Evolutionary conservation across 1,284 basidiomycete species (phyloP), one percentile per base, ranked within the genome.

Genomic region (Tilletia setariae): DNA sequence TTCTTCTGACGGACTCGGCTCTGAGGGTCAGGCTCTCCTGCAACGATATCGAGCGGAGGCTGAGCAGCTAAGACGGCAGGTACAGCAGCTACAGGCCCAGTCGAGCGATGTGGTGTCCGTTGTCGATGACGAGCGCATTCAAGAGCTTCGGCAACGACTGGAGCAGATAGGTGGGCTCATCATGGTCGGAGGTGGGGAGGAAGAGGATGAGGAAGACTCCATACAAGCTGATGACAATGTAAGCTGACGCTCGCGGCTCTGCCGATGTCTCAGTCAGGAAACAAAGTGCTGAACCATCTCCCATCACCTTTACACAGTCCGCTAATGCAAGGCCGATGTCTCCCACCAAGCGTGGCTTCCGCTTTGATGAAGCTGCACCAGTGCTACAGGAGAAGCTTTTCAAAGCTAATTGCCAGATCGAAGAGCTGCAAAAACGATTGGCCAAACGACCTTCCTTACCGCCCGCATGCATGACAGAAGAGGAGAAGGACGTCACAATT

Each of bases 341-440:
- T 2, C 76, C 78, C 1, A 63, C 68, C 23, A 79, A 78, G 64
- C 63, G 68, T 28, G 65, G 65, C 13, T 73, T 78, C 43, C 66
- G 66, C 49, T 74, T 78, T 63, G 70, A 72, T 44, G 74, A 59
- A 77, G 46, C 72, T 78, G n/a, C 70, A 72, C 8, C 71, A 74
- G 9, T 32, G 74, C 71, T 81, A n/a, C 74, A 75, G 7, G 78
- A 79, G 28, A 76, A 79, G 59, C 76, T 81, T 11, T 78, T 77
- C 63, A 69, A 71, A 8, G 76, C 79, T 21, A 70, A 74, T 19
- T 67, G 49, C 2, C 70, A 70, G 13, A 75, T 80, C 62, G 61
- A 63, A 3, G 53, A 68, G 0, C 70, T 80, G 44, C 68, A 74
- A 25, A 42, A 65, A 21, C 59, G 72, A 56, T 70, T 81, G 1